Evolutionary conservation across 2,329 filamentous ascomycete species (phyloP).

Genomic region (Cladosporium phlei): DNA sequence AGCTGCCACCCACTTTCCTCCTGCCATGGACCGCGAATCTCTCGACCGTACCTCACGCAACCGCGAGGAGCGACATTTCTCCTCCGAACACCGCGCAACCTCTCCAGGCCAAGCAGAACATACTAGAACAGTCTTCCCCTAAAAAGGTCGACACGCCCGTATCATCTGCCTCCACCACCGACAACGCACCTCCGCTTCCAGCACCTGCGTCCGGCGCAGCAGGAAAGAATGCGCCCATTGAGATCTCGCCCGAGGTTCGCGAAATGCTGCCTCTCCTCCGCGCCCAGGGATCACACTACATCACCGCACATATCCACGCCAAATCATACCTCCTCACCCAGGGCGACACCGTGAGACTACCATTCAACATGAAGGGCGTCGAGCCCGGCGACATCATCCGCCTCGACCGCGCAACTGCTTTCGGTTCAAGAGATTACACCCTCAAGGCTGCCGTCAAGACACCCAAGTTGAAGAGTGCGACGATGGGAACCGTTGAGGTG

Average conservation of each 20-base stretch:
- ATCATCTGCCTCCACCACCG: slow-evolving; percentile 36
- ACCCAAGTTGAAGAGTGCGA: slow-evolving; percentile 26
- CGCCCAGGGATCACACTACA: slow-evolving; percentile 71
- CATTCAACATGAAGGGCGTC: slow-evolving; percentile 47
- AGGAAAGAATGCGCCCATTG: slow-evolving; percentile 23
- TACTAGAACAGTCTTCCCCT: neutral
- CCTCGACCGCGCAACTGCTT: slow-evolving; percentile 73
- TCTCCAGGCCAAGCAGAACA: slow-evolving; percentile 1
- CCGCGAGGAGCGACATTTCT: slow-evolving; percentile 32
- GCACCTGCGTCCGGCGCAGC: slow-evolving; percentile 30
- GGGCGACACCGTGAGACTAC: slow-evolving; percentile 46
- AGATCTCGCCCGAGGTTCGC: slow-evolving; percentile 37
- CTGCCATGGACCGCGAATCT: slow-evolving; percentile 48
- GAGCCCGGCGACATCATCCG: slow-evolving; percentile 77
- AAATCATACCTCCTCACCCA: slow-evolving; percentile 71
- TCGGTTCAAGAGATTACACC: slow-evolving; percentile 88
- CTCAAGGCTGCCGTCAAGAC: slow-evolving; percentile 65
- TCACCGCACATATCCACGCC: slow-evolving; percentile 73
- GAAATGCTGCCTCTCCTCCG: slow-evolving; percentile 65
- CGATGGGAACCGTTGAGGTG: slow-evolving; percentile 6
- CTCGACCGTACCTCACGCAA: slow-evolving; percentile 32
- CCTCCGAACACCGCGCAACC: slow-evolving; percentile 25
- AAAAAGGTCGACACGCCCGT: neutral
- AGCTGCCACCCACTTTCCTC: slow-evolving; percentile 49
- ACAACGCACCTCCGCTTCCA: slow-evolving; percentile 27